phyloP scores from a whole-genome alignment of 2,329 filamentous ascomycete genomes.

The Aspergillus sp. region DNA sequence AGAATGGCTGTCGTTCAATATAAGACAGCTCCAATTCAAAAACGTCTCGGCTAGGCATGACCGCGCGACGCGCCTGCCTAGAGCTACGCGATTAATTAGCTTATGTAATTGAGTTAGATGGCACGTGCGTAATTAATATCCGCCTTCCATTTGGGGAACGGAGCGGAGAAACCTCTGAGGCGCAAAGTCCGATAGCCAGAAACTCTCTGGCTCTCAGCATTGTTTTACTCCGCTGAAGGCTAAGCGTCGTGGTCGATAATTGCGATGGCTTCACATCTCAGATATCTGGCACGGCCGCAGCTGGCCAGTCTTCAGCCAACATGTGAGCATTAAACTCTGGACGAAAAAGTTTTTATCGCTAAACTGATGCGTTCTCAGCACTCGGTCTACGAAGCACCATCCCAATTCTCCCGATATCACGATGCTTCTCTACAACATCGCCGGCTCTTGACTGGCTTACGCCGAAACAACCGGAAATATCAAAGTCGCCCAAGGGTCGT shows the following conservation, averaged over 20 bases:
- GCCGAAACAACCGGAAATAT: constrained; percentile 74
- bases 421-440: constrained; percentile 72
- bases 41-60: constrained; percentile 20
- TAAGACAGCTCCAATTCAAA: not conserved
- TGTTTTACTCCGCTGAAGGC: constrained; percentile 2
- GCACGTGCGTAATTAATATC: constrained; percentile 22
- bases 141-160: constrained; percentile 22
- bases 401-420: constrained; percentile 43
- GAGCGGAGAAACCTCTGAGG: constrained; percentile 15
- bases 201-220: constrained; percentile 17
- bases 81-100: constrained; percentile 14
- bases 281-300: constrained; percentile 36
- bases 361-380: constrained; percentile 1
- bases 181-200: constrained; percentile 23
- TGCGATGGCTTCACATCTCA: constrained; percentile 37
- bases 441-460: constrained; percentile 72
- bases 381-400: constrained; percentile 29
- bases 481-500: constrained; percentile 85
- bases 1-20: not conserved
- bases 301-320: constrained; percentile 34
- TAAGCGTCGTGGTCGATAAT: constrained; percentile 4
- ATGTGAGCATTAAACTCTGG: constrained; percentile 25
- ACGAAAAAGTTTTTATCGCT: not conserved
- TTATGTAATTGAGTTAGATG: constrained; percentile 25
- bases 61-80: constrained; percentile 29